Evolutionary conservation across 2,329 filamentous ascomycete genomes (phyloP).

Genomic region (Verticillium nonalfalfae): DNA sequence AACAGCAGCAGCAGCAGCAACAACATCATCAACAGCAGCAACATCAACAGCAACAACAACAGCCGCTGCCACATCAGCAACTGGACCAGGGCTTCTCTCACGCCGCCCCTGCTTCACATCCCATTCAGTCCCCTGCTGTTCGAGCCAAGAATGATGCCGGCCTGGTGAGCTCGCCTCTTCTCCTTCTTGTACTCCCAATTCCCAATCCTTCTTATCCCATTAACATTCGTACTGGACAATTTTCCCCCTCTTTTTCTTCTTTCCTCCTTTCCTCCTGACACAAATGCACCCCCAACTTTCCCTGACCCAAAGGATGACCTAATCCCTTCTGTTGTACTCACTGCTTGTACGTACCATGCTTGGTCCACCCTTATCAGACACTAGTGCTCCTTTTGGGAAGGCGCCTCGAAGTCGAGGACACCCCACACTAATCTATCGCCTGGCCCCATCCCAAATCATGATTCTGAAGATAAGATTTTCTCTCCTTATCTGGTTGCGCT

Average conservation of each 20-base stretch:
- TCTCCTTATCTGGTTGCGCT: neutral
- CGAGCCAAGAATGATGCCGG: neutral
- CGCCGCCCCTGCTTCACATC: neutral
- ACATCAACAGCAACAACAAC: neutral
- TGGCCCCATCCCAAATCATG: conserved; percentile 3
- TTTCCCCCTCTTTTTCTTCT: neutral
- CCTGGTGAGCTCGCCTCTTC: neutral
- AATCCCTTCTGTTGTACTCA: neutral
- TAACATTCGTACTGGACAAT: neutral
- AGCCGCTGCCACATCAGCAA: neutral
- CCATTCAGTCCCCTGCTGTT: neutral
- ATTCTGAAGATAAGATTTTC: conserved; percentile 6
- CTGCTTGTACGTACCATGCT: neutral
- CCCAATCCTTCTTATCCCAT: neutral
- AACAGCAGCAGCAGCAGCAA: neutral
- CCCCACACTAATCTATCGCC: neutral
- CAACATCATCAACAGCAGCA: neutral
- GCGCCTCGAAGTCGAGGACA: neutral
- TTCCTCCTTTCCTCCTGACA: too few species aligned
- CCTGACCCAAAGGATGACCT: neutral
- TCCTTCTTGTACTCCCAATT: neutral
- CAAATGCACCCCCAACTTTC: too few species aligned
- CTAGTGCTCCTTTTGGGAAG: neutral
- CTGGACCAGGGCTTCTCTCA: neutral
- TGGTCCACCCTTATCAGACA: neutral